These are phyloP conservation scores for Entomortierella lignicola DNA, from an alignment of 192 early-diverging fungal genomes.

Conservation along the genomic window DNA sequence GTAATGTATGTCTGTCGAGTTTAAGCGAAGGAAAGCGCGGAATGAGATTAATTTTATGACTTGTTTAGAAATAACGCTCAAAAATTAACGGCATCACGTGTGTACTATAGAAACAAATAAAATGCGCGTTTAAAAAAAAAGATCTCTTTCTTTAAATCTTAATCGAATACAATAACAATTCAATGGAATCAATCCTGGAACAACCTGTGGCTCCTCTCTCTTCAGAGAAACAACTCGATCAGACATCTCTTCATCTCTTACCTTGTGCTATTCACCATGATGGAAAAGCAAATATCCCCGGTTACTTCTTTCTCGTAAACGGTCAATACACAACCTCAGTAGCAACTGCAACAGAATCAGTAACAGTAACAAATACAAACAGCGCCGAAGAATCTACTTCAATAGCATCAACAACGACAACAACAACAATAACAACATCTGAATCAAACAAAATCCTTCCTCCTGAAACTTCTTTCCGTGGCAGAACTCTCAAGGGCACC, in stretches of 20 bases:
- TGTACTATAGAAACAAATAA: no score
- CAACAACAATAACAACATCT: constrained; percentile 2
- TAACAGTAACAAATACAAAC: neutral
- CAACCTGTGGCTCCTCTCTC: constrained; percentile 12
- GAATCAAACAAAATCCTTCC: neutral
- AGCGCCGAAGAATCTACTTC: neutral
- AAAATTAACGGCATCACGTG: no score
- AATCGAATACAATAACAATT: neutral
- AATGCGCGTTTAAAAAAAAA: no score
- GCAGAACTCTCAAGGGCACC: constrained; percentile 43
- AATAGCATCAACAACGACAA: neutral
- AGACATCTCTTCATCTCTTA: constrained; percentile 35
- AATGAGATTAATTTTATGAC: no score
- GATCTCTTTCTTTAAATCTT: neutral
- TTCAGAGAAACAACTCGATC: constrained; percentile 6
- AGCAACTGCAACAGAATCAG: neutral
- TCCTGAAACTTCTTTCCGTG: constrained; percentile 44
- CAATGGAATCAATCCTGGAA: constrained; percentile 44
- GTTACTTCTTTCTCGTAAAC: constrained; percentile 49
- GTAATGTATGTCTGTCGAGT: no score
- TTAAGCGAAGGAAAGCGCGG: no score
- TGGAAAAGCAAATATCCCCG: constrained; percentile 36
- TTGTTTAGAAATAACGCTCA: no score
- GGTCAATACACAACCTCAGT: constrained; percentile 22
- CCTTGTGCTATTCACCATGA: constrained; percentile 52